These are phyloP conservation scores for Colletotrichum graminicola DNA, from an alignment of 2,329 filamentous ascomycete species.

Conservation along the genomic window DNA sequence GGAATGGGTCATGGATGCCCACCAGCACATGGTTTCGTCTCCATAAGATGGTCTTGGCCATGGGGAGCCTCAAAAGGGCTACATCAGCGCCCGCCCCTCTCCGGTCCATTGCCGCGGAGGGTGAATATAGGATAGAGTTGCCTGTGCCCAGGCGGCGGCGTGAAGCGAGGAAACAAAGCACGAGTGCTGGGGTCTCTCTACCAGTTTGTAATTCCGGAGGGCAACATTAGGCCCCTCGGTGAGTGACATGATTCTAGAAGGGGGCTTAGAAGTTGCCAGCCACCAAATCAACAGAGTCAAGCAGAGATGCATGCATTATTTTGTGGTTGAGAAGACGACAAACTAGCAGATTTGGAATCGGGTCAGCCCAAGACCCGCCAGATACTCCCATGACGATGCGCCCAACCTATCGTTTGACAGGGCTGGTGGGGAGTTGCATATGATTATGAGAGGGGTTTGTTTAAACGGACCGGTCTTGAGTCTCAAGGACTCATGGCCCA, in stretches of 20 bases:
- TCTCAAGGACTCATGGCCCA: not conserved
- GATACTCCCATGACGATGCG: conserved; percentile 31
- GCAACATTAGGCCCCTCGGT: conserved; percentile 22
- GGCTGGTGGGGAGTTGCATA: conserved; percentile 34
- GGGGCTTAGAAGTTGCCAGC: conserved; percentile 41
- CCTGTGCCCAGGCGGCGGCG: conserved; percentile 39
- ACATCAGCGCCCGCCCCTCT: conserved; percentile 11
- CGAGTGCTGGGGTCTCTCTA: conserved; percentile 32
- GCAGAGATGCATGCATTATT: conserved; percentile 33
- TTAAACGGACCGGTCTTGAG: conserved; percentile 30
- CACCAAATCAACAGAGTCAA: conserved; percentile 33
- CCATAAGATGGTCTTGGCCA: conserved; percentile 36
- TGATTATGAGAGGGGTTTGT: conserved; percentile 19
- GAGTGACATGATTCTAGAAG: conserved; percentile 39
- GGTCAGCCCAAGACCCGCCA: conserved; percentile 37
- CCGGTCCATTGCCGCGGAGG: conserved; percentile 22
- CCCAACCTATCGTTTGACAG: conserved; percentile 39
- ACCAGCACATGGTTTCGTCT: conserved; percentile 41
- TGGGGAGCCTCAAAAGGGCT: conserved; percentile 38
- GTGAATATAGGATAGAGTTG: conserved; percentile 32
- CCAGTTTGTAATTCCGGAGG: conserved; percentile 27
- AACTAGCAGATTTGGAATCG: conserved; percentile 19
- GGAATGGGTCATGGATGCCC: conserved; percentile 36
- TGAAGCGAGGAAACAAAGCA: conserved; percentile 36
- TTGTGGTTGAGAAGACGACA: conserved; percentile 20